A percentile compares a stretch with the other conserved stretches of the same genome.
phyloP scores from a whole-genome alignment of 768 basidiomycete genomes.

The Agaricus sinodeliciosus region DNA sequence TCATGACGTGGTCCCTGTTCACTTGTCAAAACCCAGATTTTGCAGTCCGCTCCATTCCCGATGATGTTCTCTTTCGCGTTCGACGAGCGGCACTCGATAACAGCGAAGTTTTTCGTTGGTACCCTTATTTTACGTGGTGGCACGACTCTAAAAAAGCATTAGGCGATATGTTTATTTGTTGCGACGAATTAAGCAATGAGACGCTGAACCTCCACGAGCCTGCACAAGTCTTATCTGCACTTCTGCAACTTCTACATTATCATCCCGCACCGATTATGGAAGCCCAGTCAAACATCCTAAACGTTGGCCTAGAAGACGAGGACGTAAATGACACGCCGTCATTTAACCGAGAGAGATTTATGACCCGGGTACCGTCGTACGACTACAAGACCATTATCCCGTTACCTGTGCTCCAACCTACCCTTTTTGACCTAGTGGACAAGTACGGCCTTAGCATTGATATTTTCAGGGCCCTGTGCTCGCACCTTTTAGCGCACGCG shows the following conservation, averaged over 20 bases:
- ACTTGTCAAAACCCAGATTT: slow-evolving; percentile 49
- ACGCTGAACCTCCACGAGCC: slow-evolving; percentile 52
- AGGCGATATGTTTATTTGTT: slow-evolving; percentile 69
- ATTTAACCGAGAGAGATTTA: slow-evolving; percentile 12
- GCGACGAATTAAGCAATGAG: slow-evolving; percentile 28
- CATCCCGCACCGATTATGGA: slow-evolving; percentile 40
- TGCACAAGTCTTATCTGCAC: slow-evolving; percentile 36
- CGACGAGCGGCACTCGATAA: slow-evolving; percentile 39
- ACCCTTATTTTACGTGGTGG: neutral
- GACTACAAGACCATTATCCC: slow-evolving; percentile 49
- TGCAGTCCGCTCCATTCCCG: slow-evolving; percentile 45
- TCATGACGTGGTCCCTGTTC: slow-evolving; percentile 30
- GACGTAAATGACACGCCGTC: slow-evolving; percentile 20
- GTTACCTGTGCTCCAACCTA: slow-evolving; percentile 49
- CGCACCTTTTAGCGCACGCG: slow-evolving; percentile 55
- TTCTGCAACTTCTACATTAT: slow-evolving; percentile 52
- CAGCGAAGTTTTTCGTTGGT: slow-evolving; percentile 63
- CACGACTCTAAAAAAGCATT: neutral
- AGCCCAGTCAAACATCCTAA: slow-evolving; percentile 14
- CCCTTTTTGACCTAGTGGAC: slow-evolving; percentile 53
- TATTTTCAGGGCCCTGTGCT: slow-evolving; percentile 34
- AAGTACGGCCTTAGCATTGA: slow-evolving; percentile 54
- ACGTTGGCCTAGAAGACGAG: slow-evolving; percentile 17
- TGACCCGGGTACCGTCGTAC: slow-evolving; percentile 18
- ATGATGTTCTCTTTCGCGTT: slow-evolving; percentile 44